Percentiles rank a stretch among this genome's conserved stretches.
phyloP scores from a whole-genome alignment of 2,329 filamentous ascomycete genomes.

The Conoideocrella luteorostrata region DNA sequence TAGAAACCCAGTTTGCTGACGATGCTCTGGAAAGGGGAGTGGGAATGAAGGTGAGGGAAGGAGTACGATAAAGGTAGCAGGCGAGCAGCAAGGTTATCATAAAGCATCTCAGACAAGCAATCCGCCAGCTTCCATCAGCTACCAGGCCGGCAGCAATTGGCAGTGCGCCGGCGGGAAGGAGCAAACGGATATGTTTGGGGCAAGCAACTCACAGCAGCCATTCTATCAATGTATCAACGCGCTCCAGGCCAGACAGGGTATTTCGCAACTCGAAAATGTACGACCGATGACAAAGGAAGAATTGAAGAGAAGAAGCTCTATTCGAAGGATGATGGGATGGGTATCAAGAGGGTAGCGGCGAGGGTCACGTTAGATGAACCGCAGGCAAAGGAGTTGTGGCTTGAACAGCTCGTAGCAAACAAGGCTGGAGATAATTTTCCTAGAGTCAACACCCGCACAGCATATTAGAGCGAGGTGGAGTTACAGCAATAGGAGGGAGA shows the following conservation, averaged over 20 bases:
- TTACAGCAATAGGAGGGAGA: constrained; percentile 1
- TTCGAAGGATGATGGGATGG: constrained; percentile 18
- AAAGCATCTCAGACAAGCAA: neutral
- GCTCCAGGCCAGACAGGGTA: constrained; percentile 10
- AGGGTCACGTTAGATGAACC: constrained; percentile 19
- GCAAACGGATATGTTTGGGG: constrained; percentile 4
- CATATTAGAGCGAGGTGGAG: constrained; percentile 15
- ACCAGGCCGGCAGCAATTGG: constrained; percentile 1
- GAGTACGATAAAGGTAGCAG: constrained; percentile 12
- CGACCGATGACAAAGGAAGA: neutral
- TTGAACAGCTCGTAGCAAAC: constrained; percentile 26
- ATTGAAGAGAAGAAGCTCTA: constrained; percentile 11
- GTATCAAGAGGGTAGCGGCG: constrained; percentile 26
- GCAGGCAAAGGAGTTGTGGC: constrained; percentile 23
- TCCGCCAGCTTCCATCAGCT: constrained; percentile 8
- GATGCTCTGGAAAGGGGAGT: constrained; percentile 5
- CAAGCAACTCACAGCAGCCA: constrained; percentile 35
- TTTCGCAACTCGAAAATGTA: constrained; percentile 5
- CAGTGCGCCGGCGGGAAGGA: constrained; percentile 8
- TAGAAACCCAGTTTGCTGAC: neutral
- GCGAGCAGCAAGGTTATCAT: neutral
- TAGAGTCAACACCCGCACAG: neutral
- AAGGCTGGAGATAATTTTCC: constrained; percentile 28
- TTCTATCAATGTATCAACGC: constrained; percentile 29
- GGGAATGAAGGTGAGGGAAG: constrained; percentile 10